phyloP scores from a whole-genome alignment of 257 asterid genomes.

The Solanum etuberosum region DNA sequence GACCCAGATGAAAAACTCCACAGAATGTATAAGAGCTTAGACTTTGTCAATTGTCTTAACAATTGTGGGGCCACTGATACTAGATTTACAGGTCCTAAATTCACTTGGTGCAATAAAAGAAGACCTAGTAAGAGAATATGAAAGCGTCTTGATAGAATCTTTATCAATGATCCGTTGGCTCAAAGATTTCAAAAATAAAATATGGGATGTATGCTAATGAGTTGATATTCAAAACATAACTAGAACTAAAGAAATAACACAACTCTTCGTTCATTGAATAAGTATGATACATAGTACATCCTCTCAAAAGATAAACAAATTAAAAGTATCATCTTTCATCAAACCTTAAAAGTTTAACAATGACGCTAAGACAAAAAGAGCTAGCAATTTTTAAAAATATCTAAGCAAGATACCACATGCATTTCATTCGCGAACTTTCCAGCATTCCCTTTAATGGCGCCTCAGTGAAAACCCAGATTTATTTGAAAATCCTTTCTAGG shows the following conservation, averaged over 20 bases:
- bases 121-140: too few relatives aligned
- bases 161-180: too few relatives aligned
- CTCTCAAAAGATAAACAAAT: not conserved
- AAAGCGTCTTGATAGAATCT: too few relatives aligned
- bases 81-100: too few relatives aligned
- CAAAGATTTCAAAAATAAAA: not conserved
- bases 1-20: too few relatives aligned
- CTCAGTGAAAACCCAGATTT: not conserved
- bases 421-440: not conserved
- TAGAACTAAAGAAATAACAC: not conserved
- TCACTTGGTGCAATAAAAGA: too few relatives aligned
- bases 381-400: not conserved
- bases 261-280: not conserved
- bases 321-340: not conserved
- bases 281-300: not conserved
- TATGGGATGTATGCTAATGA: not conserved
- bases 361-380: not conserved
- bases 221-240: not conserved
- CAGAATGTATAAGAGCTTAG: too few relatives aligned
- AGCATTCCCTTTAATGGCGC: not conserved
- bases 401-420: not conserved
- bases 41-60: too few relatives aligned
- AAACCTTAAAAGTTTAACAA: not conserved
- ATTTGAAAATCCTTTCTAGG: not conserved
- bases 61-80: too few relatives aligned